Percentiles rank a stretch among this genome's conserved stretches.
phyloP scores from a whole-genome alignment of 805 yeast species.

The Debaryomyces tyrocola region DNA sequence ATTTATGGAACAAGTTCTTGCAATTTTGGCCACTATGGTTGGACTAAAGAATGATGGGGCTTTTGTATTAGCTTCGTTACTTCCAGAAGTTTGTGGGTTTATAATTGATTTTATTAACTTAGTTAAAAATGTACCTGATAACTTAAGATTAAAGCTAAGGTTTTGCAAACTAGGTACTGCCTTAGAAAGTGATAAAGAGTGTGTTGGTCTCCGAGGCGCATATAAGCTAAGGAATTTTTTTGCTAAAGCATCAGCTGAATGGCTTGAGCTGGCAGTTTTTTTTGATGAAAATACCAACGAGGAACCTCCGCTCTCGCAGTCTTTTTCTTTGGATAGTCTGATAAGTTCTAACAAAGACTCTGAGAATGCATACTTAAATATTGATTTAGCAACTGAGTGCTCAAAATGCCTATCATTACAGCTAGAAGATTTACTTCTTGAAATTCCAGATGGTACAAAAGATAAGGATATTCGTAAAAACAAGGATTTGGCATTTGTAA shows the following conservation, averaged over 20 bases:
- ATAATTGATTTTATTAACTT: conserved; percentile 27
- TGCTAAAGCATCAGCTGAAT: conserved; percentile 47
- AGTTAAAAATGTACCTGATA: conserved; percentile 26
- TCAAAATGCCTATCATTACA: conserved; percentile 57
- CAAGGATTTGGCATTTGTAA: conserved; percentile 63
- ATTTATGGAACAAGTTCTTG: conserved; percentile 50
- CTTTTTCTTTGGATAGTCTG: conserved; percentile 3
- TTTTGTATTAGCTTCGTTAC: conserved; percentile 29
- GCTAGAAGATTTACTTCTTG: conserved; percentile 57
- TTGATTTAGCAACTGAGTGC: conserved; percentile 66
- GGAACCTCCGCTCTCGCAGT: background rate
- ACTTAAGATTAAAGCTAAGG: conserved; percentile 42
- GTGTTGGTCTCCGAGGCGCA: conserved; percentile 44
- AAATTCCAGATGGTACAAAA: conserved; percentile 54
- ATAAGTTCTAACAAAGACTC: conserved; percentile 23
- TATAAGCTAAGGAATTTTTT: conserved; percentile 47
- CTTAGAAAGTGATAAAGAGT: conserved; percentile 32
- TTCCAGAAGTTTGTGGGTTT: conserved; percentile 29
- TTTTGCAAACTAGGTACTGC: conserved; percentile 39
- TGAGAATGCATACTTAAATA: conserved; percentile 48
- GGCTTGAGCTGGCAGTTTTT: conserved; percentile 56
- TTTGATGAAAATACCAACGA: conserved; percentile 22
- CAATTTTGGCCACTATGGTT: conserved; percentile 44
- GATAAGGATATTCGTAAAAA: conserved; percentile 55
- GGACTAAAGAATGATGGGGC: conserved; percentile 34